Base-by-base conservation (phyloP, 1,284 basidiomycete species). In the Lignosus rhinocerotis region DNA sequence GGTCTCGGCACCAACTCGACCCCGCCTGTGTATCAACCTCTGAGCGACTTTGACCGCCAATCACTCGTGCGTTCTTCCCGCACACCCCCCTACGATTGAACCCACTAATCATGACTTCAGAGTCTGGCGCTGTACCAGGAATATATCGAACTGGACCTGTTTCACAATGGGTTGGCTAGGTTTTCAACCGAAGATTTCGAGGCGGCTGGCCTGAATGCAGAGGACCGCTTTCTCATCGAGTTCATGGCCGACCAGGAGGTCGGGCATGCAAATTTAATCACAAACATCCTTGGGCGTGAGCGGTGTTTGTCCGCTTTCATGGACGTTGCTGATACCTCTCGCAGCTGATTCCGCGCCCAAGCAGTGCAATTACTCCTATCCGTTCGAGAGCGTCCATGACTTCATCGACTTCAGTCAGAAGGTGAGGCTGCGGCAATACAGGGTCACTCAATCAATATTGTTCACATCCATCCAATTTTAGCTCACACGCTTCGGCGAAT, bases 331-430 rank as follows among this genome's bases (percentile, higher is more conserved):
- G 2, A 39, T 21, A 6, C n/a, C 8, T 31, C 14, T 10, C 31
- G 6, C 17, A 59, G 60, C 60, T 10, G 56, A 57, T 31, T 67
- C 64, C 38, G 79, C 77, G 6, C 75, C 81, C 0, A 76, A 79
- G 66, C 78, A 75, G 41, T 88, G 86, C 76, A 79, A 76, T n/a
- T 88, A 88, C 71, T 71, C 74, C 12, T 88, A 87, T 69, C 78
- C 82, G 5, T 86, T 86, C 73, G 71, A 77, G 14, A 82, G 76
- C 32, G 85, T 88, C 12, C 76, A 78, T 45, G 81, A 83, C 64
- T 89, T 84, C 67, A 67, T 89, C 58, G 82, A 87, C 66, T 86
- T 87, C 72, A 83, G 78, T 61, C 83, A 85, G 69, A 78, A 60
- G 39, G 59, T 59, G 2, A 2, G 41, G 1, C 10, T 43, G 16